phyloP scores from a whole-genome alignment of 140 eudicot species.

The Oenanthe javanica region DNA sequence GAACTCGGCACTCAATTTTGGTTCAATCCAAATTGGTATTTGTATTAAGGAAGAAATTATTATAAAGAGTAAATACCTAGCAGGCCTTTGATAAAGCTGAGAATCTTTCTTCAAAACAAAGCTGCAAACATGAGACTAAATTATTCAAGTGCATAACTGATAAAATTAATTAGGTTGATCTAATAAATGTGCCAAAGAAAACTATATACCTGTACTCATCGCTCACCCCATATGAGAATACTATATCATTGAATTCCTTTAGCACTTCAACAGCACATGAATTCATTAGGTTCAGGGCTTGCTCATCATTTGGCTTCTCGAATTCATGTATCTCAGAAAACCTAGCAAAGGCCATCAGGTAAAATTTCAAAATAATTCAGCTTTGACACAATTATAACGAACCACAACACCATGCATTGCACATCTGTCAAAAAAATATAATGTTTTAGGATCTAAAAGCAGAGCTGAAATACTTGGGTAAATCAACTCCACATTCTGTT shows the following conservation, averaged over 20 bases:
- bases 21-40: not conserved
- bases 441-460: not conserved
- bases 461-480: not conserved
- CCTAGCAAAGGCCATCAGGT: conserved; percentile 31
- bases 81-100: conserved; percentile 54
- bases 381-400: not conserved
- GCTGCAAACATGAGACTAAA: conserved; percentile 32
- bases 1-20: not conserved
- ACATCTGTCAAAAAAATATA: not conserved
- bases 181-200: not conserved
- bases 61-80: conserved; percentile 40
- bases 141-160: not conserved
- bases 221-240: conserved; percentile 88
- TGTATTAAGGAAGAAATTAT: not conserved
- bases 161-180: conserved; percentile 2
- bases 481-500: not conserved
- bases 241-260: conserved; percentile 58
- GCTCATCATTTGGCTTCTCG: conserved; percentile 88
- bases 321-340: conserved; percentile 86
- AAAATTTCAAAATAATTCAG: not conserved
- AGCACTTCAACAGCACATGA: conserved; percentile 74
- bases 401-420: not conserved
- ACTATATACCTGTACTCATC: conserved; percentile 81
- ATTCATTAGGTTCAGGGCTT: conserved; percentile 92
- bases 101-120: conserved; percentile 67